Conservation (phyloP, 768 basidiomycete genomes). For the Pisolithus tinctorius region DNA sequence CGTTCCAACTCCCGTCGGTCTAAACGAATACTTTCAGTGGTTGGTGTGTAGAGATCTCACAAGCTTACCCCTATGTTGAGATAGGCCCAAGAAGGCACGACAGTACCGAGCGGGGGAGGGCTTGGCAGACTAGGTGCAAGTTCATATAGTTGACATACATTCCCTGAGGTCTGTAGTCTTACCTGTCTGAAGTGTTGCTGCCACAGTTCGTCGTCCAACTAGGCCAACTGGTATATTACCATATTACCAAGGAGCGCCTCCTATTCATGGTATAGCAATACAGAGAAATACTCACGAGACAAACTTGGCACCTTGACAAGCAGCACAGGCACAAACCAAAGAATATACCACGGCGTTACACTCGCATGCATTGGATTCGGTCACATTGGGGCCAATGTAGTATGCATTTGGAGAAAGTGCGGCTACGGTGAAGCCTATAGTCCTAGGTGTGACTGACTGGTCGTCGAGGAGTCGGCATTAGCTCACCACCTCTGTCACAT, state of each 20-base stretch:
- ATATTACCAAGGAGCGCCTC: neutral
- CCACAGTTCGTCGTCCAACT: constrained; percentile 3
- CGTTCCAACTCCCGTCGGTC: neutral
- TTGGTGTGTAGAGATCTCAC: neutral
- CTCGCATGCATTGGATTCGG: constrained; percentile 25
- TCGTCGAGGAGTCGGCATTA: neutral
- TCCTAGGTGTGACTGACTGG: neutral
- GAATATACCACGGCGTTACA: constrained; percentile 30
- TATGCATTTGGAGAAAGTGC: constrained; percentile 16
- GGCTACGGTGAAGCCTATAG: constrained; percentile 2
- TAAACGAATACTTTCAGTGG: neutral
- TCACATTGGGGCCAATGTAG: constrained; percentile 37
- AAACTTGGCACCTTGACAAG: constrained; percentile 19
- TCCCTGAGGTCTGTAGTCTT: neutral
- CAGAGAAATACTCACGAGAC: constrained; percentile 8
- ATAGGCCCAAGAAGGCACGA: constrained; percentile 26
- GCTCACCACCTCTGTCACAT: constrained; percentile 1
- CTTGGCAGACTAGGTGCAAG: constrained; percentile 11
- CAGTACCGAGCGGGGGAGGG: constrained; percentile 15
- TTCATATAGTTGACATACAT: neutral
- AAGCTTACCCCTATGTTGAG: constrained; percentile 3
- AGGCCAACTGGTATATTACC: neutral
- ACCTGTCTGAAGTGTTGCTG: neutral
- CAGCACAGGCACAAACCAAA: constrained; percentile 28
- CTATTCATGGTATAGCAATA: neutral